These are phyloP conservation scores for Mycena epipterygia DNA, from an alignment of 768 basidiomycete species.

Conservation along the genomic window DNA sequence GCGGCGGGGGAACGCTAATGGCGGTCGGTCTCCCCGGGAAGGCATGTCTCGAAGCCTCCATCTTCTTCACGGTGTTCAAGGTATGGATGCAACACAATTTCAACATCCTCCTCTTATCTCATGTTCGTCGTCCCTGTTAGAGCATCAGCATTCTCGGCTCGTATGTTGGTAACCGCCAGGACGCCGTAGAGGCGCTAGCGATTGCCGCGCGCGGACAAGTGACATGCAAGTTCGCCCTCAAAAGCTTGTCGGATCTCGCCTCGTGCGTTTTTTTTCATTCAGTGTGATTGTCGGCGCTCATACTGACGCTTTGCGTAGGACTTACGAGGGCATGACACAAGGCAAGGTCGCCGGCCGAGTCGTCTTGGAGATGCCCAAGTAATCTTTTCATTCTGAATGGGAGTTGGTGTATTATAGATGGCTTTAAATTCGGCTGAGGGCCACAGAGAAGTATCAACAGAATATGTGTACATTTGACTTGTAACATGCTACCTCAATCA, in stretches of 20 bases:
- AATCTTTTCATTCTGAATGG: too few relatives aligned
- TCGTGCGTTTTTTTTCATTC: conserved; percentile 7
- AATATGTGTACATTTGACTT: too few relatives aligned
- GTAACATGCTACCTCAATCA: too few relatives aligned
- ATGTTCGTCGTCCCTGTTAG: conserved; percentile 43
- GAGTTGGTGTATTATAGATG: too few relatives aligned
- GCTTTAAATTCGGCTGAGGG: too few relatives aligned
- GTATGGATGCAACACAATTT: conserved; percentile 39
- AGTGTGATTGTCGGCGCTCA: neutral
- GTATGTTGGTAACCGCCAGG: conserved; percentile 82
- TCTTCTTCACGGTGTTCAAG: conserved; percentile 82
- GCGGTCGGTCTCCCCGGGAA: conserved; percentile 83
- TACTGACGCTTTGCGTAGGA: neutral
- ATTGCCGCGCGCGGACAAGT: conserved; percentile 51
- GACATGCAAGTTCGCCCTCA: conserved; percentile 13
- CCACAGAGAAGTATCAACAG: too few relatives aligned
- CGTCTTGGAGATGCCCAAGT: conserved; percentile 27
- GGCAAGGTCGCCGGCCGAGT: conserved; percentile 17
- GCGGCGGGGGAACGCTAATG: conserved; percentile 80
- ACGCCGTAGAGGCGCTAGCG: conserved; percentile 83
- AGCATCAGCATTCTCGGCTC: conserved; percentile 70
- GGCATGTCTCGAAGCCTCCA: conserved; percentile 69
- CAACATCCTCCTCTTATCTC: neutral
- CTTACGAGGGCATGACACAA: conserved; percentile 18
- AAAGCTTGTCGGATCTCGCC: conserved; percentile 4